Percentiles rank a stretch among this genome's conserved stretches.
These are phyloP conservation scores for Globisporangium splendens DNA, from an alignment of 352 stramenopile species.

Conservation along the genomic window DNA sequence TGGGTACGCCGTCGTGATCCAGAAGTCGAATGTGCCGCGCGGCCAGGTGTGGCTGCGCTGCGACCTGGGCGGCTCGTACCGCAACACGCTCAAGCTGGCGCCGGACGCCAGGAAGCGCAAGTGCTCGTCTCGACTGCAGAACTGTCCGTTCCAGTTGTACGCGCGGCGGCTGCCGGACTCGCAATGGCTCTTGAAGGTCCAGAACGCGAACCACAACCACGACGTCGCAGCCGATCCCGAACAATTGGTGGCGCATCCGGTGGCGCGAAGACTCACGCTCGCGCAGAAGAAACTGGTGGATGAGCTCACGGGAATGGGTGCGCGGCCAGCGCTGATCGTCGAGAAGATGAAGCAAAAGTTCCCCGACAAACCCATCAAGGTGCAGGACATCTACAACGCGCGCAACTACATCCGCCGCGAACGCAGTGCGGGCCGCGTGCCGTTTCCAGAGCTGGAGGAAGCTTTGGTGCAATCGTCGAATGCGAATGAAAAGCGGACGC, in stretches of 20 bases:
- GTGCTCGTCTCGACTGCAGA: constrained; percentile 23
- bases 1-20: constrained; percentile 42
- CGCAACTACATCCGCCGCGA: constrained; percentile 44
- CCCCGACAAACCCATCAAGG: constrained; percentile 39
- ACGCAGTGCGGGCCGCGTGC: constrained; percentile 24
- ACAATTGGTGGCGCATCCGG: constrained; percentile 28
- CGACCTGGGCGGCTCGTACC: constrained; percentile 30
- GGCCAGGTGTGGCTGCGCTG: constrained; percentile 47
- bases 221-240: constrained; percentile 15
- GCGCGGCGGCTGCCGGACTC: constrained; percentile 23
- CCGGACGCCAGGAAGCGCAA: constrained; percentile 26
- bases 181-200: constrained; percentile 31
- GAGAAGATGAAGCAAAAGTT: constrained; percentile 32
- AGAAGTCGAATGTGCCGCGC: constrained; percentile 43
- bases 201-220: constrained; percentile 35
- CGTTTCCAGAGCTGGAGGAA: constrained; percentile 15
- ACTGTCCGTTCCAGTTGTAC: constrained; percentile 46
- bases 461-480: not conserved
- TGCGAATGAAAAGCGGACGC: not conserved
- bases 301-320: constrained; percentile 27
- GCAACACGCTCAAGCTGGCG: constrained; percentile 2
- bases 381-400: constrained; percentile 54
- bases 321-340: constrained; percentile 34
- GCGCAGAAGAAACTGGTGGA: constrained; percentile 39
- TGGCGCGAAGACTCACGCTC: constrained; percentile 27